Evolutionary conservation across 768 basidiomycete genomes (phyloP), one percentile per base, ranked within the genome.

Genomic region (Boletus insuetus): DNA sequence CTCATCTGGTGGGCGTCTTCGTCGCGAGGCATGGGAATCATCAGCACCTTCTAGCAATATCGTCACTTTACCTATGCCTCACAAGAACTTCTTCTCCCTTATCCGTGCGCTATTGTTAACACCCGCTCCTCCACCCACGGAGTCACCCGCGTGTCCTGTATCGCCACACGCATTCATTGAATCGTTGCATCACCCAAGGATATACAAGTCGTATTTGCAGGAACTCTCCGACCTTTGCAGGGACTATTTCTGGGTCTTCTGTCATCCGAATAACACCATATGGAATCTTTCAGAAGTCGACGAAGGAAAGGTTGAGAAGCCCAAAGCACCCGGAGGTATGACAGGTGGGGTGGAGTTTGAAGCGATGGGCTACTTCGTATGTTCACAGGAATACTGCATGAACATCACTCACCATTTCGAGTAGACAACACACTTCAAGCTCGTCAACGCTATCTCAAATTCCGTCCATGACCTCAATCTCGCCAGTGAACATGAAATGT

Each of bases 321-420:
- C 94, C 14, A 80, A 89, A 53, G 96, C 97, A 13, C 97, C 97
- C 3, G 93, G 94, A 6, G 96, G 97, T 16, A 98, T 98, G 86
- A 98, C 97, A 0, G 97, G 96, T 7, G 97, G 97, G 6, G 97
- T 99, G 13, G 97, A 99, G 67, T 95, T 87, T 66, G 97, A 99
- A 74, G 96, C 96, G 5, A 96, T 98, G 86, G 81, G 82, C 16
- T 98, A 98, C 71, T 84, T 95, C 64, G 96, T 98, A 64, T 60
- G 91, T 76, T 41, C n/a, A 50, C 5, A 22, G 34, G 16, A 29
- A 19, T 54, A 29, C 40, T 51, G 32, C 40, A 37, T 40, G 37
- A 38, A 42, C 19, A 49, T 26, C 41, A 9, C 61, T 66, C 64
- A 62, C 43, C 8, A 3, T 22, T 37, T 26, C 20, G 26, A 34